These are phyloP conservation scores for Coemansia erecta DNA, from an alignment of 192 early-diverging fungal species.

Conservation along the genomic window DNA sequence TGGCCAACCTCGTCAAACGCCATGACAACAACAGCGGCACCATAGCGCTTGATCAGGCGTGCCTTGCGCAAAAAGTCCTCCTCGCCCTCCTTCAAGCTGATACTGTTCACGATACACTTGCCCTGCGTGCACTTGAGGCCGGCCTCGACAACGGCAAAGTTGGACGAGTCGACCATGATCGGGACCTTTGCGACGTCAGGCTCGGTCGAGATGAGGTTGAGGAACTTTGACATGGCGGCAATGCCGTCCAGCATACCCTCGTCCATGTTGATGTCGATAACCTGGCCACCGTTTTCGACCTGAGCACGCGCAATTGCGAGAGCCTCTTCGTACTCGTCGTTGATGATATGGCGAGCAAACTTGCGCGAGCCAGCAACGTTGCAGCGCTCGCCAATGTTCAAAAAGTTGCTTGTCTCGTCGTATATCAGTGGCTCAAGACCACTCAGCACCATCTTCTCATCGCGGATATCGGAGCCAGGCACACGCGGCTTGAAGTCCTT, in stretches of 20 bases:
- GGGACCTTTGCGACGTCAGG: constrained; percentile 87
- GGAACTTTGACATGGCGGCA: constrained; percentile 89
- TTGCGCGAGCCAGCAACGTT: constrained; percentile 95
- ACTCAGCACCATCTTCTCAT: constrained; percentile 74
- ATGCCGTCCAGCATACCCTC: constrained; percentile 94
- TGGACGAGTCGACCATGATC: constrained; percentile 95
- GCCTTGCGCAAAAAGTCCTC: constrained; percentile 91
- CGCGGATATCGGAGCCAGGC: constrained; percentile 64
- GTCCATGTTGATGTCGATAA: constrained; percentile 97
- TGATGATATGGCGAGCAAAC: constrained; percentile 91
- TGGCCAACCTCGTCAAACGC: constrained; percentile 96
- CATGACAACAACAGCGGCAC: constrained; percentile 96
- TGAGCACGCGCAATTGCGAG: constrained; percentile 89
- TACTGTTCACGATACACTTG: constrained; percentile 97
- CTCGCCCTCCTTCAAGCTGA: constrained; percentile 93
- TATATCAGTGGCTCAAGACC: constrained; percentile 85
- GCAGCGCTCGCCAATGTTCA: constrained; percentile 96
- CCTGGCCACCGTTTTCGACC: constrained; percentile 93
- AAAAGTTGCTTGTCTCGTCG: constrained; percentile 79
- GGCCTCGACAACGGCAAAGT: constrained; percentile 95
- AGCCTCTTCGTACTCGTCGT: constrained; percentile 91
- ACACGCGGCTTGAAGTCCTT: constrained; percentile 75
- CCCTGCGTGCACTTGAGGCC: constrained; percentile 95
- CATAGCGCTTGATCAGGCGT: constrained; percentile 81
- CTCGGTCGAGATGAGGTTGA: constrained; percentile 92